Base-by-base conservation (phyloP, 2,329 filamentous ascomycete genomes). In the Colletotrichum sublineola region DNA sequence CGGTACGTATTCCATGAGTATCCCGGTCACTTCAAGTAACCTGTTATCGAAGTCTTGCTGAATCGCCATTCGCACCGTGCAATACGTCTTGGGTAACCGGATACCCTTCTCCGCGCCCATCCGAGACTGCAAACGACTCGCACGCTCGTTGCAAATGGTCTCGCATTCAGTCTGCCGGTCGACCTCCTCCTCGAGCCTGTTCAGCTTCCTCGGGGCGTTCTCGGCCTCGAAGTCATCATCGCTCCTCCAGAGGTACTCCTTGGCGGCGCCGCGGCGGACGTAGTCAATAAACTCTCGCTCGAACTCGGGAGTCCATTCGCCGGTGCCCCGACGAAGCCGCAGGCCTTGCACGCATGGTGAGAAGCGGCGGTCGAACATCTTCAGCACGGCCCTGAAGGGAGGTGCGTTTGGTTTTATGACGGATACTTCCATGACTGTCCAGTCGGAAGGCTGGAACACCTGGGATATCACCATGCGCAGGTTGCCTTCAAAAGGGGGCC, bases 301-400 rank as follows among this genome's bases (percentile, higher is more conserved):
- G 31, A 71, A 56, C 33, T 67, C 68, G 18, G 68, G 63, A 3
- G 68, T 67, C 68, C 68, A 71, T 44, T 55, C 46, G 48, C 48
- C 68, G 24, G 52, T 42, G 5, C 50, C 52, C 33, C 63, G 44
- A 15, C 62, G 36, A 15, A 44, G 33, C 33, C 64, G 50, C 61
- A 50, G 33, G 15, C 66, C 31, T 33, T 66, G 66, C 9, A 57
- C 61, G 33, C 58, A 56, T 20, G 68, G 64, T 40, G 68, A 67
- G 63, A 71, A 71, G 12, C 68, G 68, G 29, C 68, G 68, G 48
- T 71, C 68, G 20, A 71, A 71, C 48, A 67, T 29, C 55, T 71
- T 62, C 20, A 71, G 63, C 9, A 71, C 68, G 15, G 68, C 63
- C 44, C 24, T 67, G 18, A 36, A n/a, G 6, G 68, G 68, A 9